phyloP scores from a whole-genome alignment of 352 stramenopile genomes.

The Sclerospora graminicola region DNA sequence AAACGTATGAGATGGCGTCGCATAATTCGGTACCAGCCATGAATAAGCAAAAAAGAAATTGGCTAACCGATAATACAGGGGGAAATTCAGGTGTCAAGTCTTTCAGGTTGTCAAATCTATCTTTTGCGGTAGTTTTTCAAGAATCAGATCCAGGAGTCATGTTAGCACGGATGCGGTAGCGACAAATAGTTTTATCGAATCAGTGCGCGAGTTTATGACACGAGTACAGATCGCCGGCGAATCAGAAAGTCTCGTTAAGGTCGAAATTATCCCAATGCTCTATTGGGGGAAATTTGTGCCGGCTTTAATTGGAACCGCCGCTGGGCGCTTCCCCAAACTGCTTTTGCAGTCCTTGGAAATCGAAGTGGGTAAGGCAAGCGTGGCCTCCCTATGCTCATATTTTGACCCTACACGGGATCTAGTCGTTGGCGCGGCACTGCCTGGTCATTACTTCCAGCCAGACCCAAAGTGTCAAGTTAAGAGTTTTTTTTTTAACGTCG shows the following conservation, averaged over 20 bases:
- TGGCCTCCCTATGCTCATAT: slow-evolving; percentile 48
- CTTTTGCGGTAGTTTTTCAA: no score
- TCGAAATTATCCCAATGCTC: slow-evolving; percentile 85
- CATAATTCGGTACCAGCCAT: no score
- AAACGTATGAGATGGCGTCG: no score
- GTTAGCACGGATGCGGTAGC: no score
- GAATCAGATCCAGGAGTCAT: no score
- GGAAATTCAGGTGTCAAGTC: no score
- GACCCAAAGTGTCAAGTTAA: slow-evolving; percentile 49
- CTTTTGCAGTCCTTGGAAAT: slow-evolving; percentile 91
- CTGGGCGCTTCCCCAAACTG: slow-evolving; percentile 54
- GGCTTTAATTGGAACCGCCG: slow-evolving; percentile 77
- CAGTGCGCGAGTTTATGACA: no score
- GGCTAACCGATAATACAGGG: no score
- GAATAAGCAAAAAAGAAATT: no score
- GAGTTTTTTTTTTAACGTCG: slow-evolving; percentile 80
- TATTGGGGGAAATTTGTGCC: slow-evolving; percentile 93
- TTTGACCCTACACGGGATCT: slow-evolving; percentile 70
- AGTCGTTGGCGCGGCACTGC: slow-evolving; percentile 86
- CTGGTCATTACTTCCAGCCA: slow-evolving; percentile 52
- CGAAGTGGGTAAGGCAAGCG: slow-evolving; percentile 29
- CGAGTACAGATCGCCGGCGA: slow-evolving; percentile 7
- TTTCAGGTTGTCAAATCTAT: no score
- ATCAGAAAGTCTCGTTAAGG: slow-evolving; percentile 10
- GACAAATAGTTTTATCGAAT: no score